Base-by-base conservation (phyloP, 495 filamentous ascomycete genomes). In the Aspergillus asperescens region DNA sequence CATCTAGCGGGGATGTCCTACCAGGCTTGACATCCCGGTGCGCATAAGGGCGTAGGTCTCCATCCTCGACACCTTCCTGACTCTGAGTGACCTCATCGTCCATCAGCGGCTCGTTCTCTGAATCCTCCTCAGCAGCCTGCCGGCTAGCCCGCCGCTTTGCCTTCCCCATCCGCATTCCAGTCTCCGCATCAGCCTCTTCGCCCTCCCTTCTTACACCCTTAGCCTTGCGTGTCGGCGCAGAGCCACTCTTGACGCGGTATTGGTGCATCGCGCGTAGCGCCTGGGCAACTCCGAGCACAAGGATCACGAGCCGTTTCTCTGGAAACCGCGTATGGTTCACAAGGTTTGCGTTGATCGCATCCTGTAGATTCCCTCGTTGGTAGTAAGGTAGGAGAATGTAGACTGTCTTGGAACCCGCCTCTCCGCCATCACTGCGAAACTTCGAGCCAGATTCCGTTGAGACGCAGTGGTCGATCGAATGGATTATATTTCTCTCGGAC, bases 1-100 rank as follows among this genome's bases (percentile, higher is more conserved):
- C n/a, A n/a, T n/a, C n/a, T 23, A 3, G 23, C 0, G 9, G 29
- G 7, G 22, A 18, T 2, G 25, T 15, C 43, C 64, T 73, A 92
- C 89, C 93, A 57, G 93, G 93, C 68, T 98, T 98, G 64, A 98
- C 95, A 74, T 98, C 93, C 61, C 93, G 75, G 74, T 98, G 93
- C 28, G 94, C 89, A 70, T 95, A 98, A 13, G 90, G 88, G 58
- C 87, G 77, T 46, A 82, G 66, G 46, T 83, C 80, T 7, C 90
- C 89, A 15, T 85, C 81, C 19, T 77, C 79, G 19, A 87, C 74
- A 4, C 86, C 86, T 54, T 89, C 83, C 59, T 89, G 86, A 50
- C 80, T 80, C 43, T 66, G 72, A 12, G 82, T 85, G 42, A 91
- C 84, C 62, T 95, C 90, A 13, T 84, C 83, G 31, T 88, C 86